Evolutionary conservation across 306 rosid genomes (phyloP).

Genomic region (Pueraria montana): DNA sequence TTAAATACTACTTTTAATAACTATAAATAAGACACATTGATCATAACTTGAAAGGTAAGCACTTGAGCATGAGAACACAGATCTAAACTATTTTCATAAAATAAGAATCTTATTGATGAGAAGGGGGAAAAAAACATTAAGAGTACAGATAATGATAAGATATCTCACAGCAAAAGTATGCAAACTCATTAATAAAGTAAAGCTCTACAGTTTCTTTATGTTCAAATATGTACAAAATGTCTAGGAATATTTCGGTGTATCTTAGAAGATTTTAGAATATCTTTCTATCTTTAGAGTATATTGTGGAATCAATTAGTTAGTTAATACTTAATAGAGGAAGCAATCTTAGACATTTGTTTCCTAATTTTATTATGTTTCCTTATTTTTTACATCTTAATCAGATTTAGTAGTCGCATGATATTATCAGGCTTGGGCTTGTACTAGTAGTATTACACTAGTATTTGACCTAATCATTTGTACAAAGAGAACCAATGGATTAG

Average conservation of each 20-base stretch:
- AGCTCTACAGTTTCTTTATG: not conserved
- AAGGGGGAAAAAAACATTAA: not conserved
- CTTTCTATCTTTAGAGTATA: not conserved
- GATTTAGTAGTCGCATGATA: not conserved
- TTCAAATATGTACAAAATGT: not conserved
- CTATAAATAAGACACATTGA: not conserved
- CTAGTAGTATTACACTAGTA: not conserved
- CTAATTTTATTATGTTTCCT: not conserved
- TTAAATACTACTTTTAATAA: not conserved
- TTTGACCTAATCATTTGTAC: not conserved
- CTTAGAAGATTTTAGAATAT: slow-evolving; percentile 10
- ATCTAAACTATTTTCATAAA: slow-evolving; percentile 10
- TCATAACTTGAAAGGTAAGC: slow-evolving; percentile 21
- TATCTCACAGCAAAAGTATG: not conserved
- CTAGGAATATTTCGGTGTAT: not conserved
- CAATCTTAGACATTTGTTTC: not conserved
- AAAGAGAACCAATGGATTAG: not conserved
- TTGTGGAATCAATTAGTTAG: not conserved
- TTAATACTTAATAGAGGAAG: not conserved
- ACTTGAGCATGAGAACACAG: slow-evolving; percentile 12
- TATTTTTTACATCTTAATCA: not conserved
- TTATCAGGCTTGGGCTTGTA: not conserved
- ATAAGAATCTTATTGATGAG: not conserved
- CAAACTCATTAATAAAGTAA: slow-evolving; percentile 22
- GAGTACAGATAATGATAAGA: not conserved